Evolutionary conservation across 2,329 filamentous ascomycete species (phyloP).

Genomic region (Amauroascus verrucosus): DNA sequence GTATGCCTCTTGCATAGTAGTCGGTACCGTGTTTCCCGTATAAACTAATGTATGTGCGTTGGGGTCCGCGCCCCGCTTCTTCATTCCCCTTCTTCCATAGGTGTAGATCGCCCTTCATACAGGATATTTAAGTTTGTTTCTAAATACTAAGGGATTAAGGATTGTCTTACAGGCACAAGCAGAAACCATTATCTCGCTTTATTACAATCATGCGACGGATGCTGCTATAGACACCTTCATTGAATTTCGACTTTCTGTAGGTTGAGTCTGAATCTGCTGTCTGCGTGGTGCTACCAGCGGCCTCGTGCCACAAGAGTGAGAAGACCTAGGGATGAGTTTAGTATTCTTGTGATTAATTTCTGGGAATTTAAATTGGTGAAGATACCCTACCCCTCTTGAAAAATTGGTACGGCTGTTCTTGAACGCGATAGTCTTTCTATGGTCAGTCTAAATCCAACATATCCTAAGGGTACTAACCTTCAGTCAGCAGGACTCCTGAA

Average conservation of each 20-base stretch:
- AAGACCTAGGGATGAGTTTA: constrained; percentile 21
- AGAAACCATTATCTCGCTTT: constrained; percentile 20
- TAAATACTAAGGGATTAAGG: background rate
- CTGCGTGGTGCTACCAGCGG: constrained; percentile 13
- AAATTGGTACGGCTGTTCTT: background rate
- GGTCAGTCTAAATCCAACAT: background rate
- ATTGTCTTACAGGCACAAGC: constrained; percentile 27
- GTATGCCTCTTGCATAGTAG: constrained; percentile 14
- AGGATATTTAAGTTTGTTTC: background rate
- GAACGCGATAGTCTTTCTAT: background rate
- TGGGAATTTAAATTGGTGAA: background rate
- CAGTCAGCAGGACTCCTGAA: background rate
- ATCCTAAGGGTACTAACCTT: background rate
- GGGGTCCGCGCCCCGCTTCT: constrained; percentile 29
- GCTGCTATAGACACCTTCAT: constrained; percentile 22
- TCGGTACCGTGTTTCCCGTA: constrained; percentile 18
- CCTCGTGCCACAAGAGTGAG: constrained; percentile 26
- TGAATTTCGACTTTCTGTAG: constrained; percentile 14
- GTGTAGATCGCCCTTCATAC: constrained; percentile 32
- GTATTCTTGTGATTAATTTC: background rate
- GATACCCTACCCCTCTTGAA: constrained; percentile 4
- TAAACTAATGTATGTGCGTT: constrained; percentile 33
- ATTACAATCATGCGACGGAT: constrained; percentile 30
- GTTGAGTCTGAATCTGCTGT: background rate
- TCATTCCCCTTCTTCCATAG: constrained; percentile 29